Evolutionary conservation across 768 basidiomycete species (phyloP).

Genomic region (Russula sp.): DNA sequence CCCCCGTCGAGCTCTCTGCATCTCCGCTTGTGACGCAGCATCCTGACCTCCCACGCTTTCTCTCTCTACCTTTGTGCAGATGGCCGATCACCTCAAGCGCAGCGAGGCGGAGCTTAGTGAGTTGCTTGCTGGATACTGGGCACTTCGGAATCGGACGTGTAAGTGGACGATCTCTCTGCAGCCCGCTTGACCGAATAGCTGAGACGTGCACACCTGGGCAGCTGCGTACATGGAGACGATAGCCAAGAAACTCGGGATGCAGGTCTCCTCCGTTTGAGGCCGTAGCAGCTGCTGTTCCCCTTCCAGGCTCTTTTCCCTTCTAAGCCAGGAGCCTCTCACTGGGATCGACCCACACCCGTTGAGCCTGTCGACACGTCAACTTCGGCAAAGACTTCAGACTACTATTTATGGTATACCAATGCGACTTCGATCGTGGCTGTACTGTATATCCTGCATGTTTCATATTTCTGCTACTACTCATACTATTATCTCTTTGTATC

Average conservation of each 20-base stretch:
- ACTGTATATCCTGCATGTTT: neutral
- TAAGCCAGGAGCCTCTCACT: neutral
- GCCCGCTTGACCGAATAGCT: neutral
- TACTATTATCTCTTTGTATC: neutral
- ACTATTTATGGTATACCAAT: too few relatives aligned
- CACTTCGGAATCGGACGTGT: constrained; percentile 73
- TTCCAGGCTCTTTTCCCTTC: neutral
- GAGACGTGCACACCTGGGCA: constrained; percentile 27
- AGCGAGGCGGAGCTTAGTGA: constrained; percentile 78
- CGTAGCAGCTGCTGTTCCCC: neutral
- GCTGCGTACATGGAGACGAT: constrained; percentile 86
- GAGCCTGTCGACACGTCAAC: too few relatives aligned
- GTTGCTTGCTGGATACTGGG: constrained; percentile 79
- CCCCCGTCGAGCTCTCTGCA: neutral
- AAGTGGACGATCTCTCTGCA: constrained; percentile 15
- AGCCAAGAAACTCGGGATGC: constrained; percentile 72
- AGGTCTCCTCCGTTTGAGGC: constrained; percentile 24
- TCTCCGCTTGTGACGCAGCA: neutral
- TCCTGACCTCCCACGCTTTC: neutral
- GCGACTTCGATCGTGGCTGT: too few relatives aligned
- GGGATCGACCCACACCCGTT: too few relatives aligned
- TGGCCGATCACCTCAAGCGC: constrained; percentile 64
- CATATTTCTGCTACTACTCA: neutral
- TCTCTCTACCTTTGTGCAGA: constrained; percentile 39
- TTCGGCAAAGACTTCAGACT: too few relatives aligned